phyloP scores from a whole-genome alignment of 257 asterid genomes.

The Salvia splendens region DNA sequence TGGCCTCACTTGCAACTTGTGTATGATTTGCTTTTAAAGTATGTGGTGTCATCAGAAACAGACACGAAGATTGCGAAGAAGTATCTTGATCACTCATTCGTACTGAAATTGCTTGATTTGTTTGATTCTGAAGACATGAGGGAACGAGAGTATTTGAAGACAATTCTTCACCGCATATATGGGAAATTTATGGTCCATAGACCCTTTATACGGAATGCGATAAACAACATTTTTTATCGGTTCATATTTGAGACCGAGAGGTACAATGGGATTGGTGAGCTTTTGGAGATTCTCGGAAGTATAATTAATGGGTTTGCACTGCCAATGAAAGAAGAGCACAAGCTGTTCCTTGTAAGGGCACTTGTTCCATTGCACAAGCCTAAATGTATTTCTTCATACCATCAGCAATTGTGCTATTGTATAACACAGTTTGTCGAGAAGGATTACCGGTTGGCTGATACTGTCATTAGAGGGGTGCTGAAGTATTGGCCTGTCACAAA shows the following conservation, averaged over 20 bases:
- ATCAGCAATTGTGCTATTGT: slow-evolving; percentile 79
- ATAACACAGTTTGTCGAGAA: slow-evolving; percentile 83
- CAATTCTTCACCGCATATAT: slow-evolving; percentile 83
- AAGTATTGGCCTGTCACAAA: slow-evolving; percentile 91
- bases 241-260: slow-evolving; percentile 84
- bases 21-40: slow-evolving; percentile 69
- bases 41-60: slow-evolving; percentile 64
- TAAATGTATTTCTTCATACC: slow-evolving; percentile 61
- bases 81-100: slow-evolving; percentile 84
- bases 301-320: slow-evolving; percentile 82
- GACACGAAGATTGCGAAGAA: slow-evolving; percentile 80
- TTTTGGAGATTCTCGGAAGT: slow-evolving; percentile 90
- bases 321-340: slow-evolving; percentile 97
- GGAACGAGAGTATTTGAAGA: slow-evolving; percentile 90
- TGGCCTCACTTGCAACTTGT: slow-evolving; percentile 89
- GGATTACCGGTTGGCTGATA: slow-evolving; percentile 77
- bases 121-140: slow-evolving; percentile 86
- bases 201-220: slow-evolving; percentile 83
- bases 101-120: slow-evolving; percentile 69
- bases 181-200: slow-evolving; percentile 95
- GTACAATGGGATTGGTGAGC: slow-evolving; percentile 73
- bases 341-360: slow-evolving; percentile 74
- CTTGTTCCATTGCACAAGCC: slow-evolving; percentile 89
- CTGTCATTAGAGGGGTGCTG: slow-evolving; percentile 68
- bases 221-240: slow-evolving; percentile 72